Percentiles rank a stretch among this genome's conserved stretches.
Evolutionary conservation across 805 yeast genomes (phyloP).

Genomic region (Candida nitratophila): DNA sequence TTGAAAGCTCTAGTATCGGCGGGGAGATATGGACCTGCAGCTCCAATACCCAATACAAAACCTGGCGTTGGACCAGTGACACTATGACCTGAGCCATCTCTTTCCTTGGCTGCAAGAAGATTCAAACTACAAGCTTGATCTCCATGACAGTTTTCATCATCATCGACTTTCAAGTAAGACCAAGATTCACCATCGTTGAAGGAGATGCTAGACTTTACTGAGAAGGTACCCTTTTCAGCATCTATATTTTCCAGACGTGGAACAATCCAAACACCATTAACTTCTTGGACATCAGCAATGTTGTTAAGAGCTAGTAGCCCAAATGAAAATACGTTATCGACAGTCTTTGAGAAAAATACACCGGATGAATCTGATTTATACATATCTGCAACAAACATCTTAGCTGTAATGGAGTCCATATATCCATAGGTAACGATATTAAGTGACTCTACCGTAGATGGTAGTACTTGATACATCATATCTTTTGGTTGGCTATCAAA

Average conservation of each 20-base stretch:
- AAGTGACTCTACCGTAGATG: conserved; percentile 33
- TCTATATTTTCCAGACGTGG: conserved; percentile 14
- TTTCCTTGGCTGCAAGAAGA: conserved; percentile 24
- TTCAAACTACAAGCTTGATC: conserved; percentile 45
- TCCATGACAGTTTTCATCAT: conserved; percentile 36
- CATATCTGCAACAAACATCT: conserved; percentile 25
- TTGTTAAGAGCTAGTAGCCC: conserved; percentile 26
- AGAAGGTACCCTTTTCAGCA: conserved; percentile 21
- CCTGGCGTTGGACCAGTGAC: conserved; percentile 52
- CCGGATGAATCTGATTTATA: conserved; percentile 57
- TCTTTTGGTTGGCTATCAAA: conserved; percentile 29
- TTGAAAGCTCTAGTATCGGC: conserved; percentile 7
- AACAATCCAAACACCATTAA: conserved; percentile 60
- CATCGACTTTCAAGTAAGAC: conserved; percentile 38
- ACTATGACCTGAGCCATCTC: conserved; percentile 34
- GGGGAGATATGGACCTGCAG: conserved; percentile 58
- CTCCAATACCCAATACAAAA: conserved; percentile 61
- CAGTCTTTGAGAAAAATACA: conserved; percentile 36
- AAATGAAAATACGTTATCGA: conserved; percentile 33
- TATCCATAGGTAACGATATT: conserved; percentile 31
- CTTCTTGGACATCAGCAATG: conserved; percentile 37
- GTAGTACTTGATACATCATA: conserved; percentile 32
- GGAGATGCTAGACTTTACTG: conserved; percentile 32
- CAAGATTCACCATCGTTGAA: conserved; percentile 49
- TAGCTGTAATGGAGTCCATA: conserved; percentile 8